A percentile compares a stretch with the other conserved stretches of the same genome.
phyloP scores from a whole-genome alignment of 2,329 filamentous ascomycete genomes.

The Madurella fahalii region DNA sequence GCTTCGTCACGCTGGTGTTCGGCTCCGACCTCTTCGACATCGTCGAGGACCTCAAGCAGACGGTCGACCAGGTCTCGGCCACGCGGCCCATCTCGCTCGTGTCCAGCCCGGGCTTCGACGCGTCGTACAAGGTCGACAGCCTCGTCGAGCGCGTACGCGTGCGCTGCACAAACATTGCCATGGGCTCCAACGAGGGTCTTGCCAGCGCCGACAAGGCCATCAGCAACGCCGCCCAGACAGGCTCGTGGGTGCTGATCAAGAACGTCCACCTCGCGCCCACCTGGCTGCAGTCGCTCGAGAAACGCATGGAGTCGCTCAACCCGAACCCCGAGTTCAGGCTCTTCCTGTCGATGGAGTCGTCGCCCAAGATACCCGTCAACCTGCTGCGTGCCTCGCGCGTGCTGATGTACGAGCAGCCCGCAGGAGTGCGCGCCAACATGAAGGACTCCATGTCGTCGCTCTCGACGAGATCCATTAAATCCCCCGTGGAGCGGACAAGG shows the following conservation, averaged over 20 bases:
- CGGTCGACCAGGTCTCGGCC: constrained; percentile 78
- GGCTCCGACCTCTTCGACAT: constrained; percentile 77
- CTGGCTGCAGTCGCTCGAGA: constrained; percentile 96
- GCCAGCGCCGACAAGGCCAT: constrained; percentile 94
- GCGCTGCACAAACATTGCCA: constrained; percentile 93
- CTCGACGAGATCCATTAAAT: constrained; percentile 69
- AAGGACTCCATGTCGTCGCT: constrained; percentile 90
- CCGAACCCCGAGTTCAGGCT: constrained; percentile 89
- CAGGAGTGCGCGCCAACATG: constrained; percentile 96
- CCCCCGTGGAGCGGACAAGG: constrained; percentile 84
- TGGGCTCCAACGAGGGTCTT: constrained; percentile 95
- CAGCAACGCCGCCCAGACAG: constrained; percentile 82
- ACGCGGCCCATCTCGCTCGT: constrained; percentile 85
- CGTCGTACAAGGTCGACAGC: constrained; percentile 97
- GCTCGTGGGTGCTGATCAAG: constrained; percentile 96
- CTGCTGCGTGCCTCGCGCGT: constrained; percentile 88
- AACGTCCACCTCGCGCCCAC: constrained; percentile 95
- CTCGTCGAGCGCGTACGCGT: constrained; percentile 80
- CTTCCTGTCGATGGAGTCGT: constrained; percentile 97
- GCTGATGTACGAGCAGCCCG: constrained; percentile 96
- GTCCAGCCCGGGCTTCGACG: constrained; percentile 94
- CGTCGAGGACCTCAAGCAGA: constrained; percentile 78
- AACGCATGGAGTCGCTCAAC: constrained; percentile 91
- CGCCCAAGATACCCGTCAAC: constrained; percentile 94
- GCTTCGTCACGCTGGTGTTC: constrained; percentile 84